Conservation (phyloP, 345 rosid genomes). For the Euphorbia peplus region DNA sequence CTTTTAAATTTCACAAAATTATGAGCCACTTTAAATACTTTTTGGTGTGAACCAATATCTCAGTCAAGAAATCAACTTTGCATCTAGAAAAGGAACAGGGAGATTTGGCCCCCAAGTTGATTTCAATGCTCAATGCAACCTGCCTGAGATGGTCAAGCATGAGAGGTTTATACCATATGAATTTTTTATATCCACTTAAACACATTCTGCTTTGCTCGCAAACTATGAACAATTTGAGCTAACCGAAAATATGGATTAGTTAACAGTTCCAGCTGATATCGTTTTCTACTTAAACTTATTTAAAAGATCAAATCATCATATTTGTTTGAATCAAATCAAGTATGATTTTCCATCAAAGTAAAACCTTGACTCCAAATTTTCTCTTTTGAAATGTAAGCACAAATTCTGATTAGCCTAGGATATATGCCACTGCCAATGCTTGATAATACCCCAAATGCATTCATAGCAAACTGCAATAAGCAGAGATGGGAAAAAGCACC, state of each 20-base stretch:
- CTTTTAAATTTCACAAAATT: background rate
- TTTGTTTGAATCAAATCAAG: background rate
- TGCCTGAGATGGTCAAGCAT: background rate
- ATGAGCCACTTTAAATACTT: background rate
- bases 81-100: background rate
- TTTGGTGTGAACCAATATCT: background rate
- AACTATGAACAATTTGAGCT: background rate
- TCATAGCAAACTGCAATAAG: constrained; percentile 9
- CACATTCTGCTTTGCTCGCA: background rate
- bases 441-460: constrained; percentile 10
- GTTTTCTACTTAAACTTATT: background rate
- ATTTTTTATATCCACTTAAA: background rate
- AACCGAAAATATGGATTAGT: background rate
- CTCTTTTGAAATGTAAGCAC: constrained; percentile 10
- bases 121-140: background rate
- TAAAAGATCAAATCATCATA: background rate
- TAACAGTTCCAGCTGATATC: background rate
- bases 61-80: background rate
- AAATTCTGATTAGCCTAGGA: constrained; percentile 11
- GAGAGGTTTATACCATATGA: background rate
- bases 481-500: constrained; percentile 3
- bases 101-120: background rate
- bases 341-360: background rate
- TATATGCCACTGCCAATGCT: constrained; percentile 1
- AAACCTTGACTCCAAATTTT: constrained; percentile 9